These are phyloP conservation scores for Xerocomus spinulosus DNA, from an alignment of 768 basidiomycete species.

Conservation along the genomic window DNA sequence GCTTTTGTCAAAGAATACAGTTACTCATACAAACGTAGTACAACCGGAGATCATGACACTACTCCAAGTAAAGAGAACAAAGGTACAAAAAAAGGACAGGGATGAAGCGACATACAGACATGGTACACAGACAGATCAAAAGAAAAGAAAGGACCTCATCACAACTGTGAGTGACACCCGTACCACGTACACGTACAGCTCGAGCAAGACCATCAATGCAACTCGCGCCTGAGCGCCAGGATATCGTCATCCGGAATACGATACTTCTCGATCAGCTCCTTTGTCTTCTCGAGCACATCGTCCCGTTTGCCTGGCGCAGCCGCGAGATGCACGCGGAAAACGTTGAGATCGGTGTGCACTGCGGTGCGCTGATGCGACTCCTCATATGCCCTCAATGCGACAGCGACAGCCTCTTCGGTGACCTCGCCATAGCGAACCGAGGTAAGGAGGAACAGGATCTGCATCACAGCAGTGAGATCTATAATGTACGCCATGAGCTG, in stretches of 20 bases:
- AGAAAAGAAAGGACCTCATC: no score
- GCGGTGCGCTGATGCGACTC: background rate
- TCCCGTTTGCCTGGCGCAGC: background rate
- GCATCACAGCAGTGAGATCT: conserved; percentile 2
- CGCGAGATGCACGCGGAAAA: background rate
- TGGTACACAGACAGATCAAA: no score
- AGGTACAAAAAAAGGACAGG: no score
- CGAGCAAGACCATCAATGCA: background rate
- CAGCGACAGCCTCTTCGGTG: background rate
- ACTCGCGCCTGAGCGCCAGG: background rate
- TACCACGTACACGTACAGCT: background rate
- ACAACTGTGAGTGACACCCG: background rate
- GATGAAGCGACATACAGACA: no score
- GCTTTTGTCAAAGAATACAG: no score
- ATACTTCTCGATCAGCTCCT: background rate
- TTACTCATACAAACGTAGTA: no score
- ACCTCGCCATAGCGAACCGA: background rate
- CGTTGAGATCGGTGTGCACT: background rate
- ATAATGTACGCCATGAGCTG: background rate
- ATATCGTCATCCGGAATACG: background rate
- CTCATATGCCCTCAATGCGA: background rate
- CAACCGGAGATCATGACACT: no score
- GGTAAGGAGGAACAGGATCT: background rate
- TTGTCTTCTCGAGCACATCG: background rate
- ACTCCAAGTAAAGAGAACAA: no score